Conservation (phyloP, 805 yeast species). For the Metschnikowia santaceciliae region DNA sequence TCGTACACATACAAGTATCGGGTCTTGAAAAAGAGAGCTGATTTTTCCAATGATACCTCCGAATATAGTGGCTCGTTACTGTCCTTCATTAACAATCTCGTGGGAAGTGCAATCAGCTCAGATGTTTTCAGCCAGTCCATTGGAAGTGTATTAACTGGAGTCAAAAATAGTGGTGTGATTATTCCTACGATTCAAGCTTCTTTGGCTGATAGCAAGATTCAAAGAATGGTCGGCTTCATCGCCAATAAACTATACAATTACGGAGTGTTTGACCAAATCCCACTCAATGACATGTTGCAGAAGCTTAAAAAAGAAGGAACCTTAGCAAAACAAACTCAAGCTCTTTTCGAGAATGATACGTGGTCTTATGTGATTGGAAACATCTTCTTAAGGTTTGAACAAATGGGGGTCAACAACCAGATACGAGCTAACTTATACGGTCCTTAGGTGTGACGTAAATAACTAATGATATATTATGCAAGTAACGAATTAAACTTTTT, state of each 20-base stretch:
- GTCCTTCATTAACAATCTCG: constrained; percentile 28
- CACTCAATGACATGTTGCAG: constrained; percentile 21
- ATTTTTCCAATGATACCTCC: constrained; percentile 6
- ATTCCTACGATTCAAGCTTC: constrained; percentile 25
- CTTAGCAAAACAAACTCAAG: constrained; percentile 23
- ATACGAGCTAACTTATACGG: constrained; percentile 32
- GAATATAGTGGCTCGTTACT: constrained; percentile 29
- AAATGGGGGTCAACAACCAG: constrained; percentile 27
- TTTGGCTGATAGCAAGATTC: constrained; percentile 19
- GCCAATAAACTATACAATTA: constrained; percentile 27
- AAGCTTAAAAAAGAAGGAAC: constrained; percentile 21
- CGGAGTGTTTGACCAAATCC: constrained; percentile 32
- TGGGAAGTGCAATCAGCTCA: constrained; percentile 22
- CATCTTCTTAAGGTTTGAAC: constrained; percentile 28
- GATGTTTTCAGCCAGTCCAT: constrained; percentile 20
- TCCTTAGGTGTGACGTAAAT: neutral
- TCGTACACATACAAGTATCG: constrained; percentile 4
- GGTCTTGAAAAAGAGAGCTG: constrained; percentile 2
- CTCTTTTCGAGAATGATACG: constrained; percentile 24
- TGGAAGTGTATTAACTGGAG: constrained; percentile 24
- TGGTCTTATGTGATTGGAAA: constrained; percentile 32
- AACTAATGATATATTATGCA: constrained; percentile 3
- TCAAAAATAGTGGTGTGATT: constrained; percentile 29
- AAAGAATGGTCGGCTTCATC: constrained; percentile 20
- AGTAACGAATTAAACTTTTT: neutral